Base-by-base conservation (phyloP, 108 stramenopile genomes). In the Cyclotella baltica region DNA sequence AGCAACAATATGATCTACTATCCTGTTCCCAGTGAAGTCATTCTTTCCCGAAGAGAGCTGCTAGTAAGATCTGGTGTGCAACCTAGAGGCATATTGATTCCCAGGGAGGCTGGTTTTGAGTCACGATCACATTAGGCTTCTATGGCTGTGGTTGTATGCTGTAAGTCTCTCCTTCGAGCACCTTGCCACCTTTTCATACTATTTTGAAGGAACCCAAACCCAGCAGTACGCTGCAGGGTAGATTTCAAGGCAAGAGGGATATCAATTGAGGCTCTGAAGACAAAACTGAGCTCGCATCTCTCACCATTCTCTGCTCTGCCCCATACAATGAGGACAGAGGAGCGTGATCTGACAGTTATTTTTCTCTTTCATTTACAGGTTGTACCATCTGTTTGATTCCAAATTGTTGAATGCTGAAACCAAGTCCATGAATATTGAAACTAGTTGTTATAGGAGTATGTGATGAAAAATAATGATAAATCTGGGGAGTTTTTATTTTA, bases 401-500 rank as follows among this genome's bases (percentile, higher is more conserved):
- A 1, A 23, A 25, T 56, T 56, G 11, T 56, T 27, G 25, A 56
- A 56, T 27, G 55, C 23, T 56, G 25, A 3, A 3, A 11, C 11
- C n/a, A 56, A 25, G 20, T 1, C 23, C 25, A 0, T 43, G 35
- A 63, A 75, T 61, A 61, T 33, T 73, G 40, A 28, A 38, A 30
- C 16, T 56, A 36, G 72, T 43, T 27, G 18, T 28, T 59, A 73
- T 27, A 61, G 36, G 62, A 52, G 52, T 35, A 3, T 23, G 57
- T n/a, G n/a, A n/a, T n/a, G n/a, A n/a, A 59, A 63, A 75, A 65
- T 66, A 62, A 75, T 65, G 31, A 64, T 63, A 35, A 66, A 66
- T 66, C 52, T 59, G 63, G 62, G 73, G 62, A 52, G 46, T 53
- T 61, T n/a, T 10, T 56, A 25, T 31, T 71, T 38, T 31, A 57